These are phyloP conservation scores for Leccinum variicolor DNA, from an alignment of 768 basidiomycete genomes.

Conservation along the genomic window DNA sequence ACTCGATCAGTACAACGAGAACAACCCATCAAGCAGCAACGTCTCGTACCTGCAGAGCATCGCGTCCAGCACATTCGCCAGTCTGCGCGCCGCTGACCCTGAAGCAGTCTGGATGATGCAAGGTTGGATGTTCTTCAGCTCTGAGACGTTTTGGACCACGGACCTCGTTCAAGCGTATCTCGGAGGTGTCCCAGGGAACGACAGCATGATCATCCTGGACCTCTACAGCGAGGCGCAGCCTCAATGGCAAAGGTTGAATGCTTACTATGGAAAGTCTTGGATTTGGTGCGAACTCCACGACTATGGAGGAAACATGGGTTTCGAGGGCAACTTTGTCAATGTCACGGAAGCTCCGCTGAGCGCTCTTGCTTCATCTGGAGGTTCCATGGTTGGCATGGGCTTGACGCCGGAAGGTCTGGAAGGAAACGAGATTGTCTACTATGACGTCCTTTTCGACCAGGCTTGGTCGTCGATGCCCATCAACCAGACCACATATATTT, in stretches of 20 bases:
- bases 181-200: conserved; percentile 34
- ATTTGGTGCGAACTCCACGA: neutral
- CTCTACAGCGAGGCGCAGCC: conserved; percentile 39
- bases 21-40: conserved; percentile 34
- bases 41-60: conserved; percentile 32
- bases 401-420: conserved; percentile 40
- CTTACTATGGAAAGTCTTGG: conserved; percentile 34
- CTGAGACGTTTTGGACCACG: conserved; percentile 36
- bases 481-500: conserved; percentile 30
- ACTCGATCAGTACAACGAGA: conserved; percentile 22
- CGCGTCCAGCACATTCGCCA: conserved; percentile 33
- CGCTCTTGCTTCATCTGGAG: conserved; percentile 29
- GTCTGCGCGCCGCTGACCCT: conserved; percentile 37
- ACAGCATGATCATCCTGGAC: conserved; percentile 41
- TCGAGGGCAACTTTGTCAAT: neutral
- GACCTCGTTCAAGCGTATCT: conserved; percentile 40
- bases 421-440: conserved; percentile 45
- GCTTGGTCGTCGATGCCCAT: conserved; percentile 37
- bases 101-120: conserved; percentile 42
- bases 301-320: neutral
- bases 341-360: neutral
- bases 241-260: conserved; percentile 39
- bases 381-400: conserved; percentile 38
- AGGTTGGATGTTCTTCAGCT: conserved; percentile 40
- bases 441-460: conserved; percentile 39